Evolutionary conservation across 148 eudicot genomes (phyloP), one percentile per base, ranked within the genome.

Genomic region (Nepenthes mirabilis): DNA sequence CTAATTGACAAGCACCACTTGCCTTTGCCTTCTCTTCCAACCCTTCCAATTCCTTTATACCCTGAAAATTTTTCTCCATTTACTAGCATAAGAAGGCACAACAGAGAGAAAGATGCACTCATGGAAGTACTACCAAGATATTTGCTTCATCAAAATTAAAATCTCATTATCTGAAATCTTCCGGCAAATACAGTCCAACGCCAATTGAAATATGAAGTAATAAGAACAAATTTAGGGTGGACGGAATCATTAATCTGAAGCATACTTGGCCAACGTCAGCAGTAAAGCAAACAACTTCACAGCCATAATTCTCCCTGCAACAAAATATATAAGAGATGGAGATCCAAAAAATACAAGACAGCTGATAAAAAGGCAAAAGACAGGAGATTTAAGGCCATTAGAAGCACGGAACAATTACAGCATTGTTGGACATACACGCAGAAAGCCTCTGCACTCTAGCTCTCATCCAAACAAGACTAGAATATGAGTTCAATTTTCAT

Each of bases 201-300:
- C 9, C 36, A 60, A 47, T 5, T 48, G 9, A 43, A 63, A 56
- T 5, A 33, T 2, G 10, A 56, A 55, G 56, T 10, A 11, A 37
- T 6, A 13, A 34, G 37, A 49, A 14, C 6, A 23, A 63, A 14
- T 32, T 9, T 0, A 62, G 55, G 33, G 37, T 50, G 33, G 33
- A 62, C 10, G 32, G 37, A 48, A 23, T n/a, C 3, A 14, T 23
- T 12, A 11, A 23, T 3, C 11, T 2, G 32, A 48, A 49, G 69
- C 88, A 66, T 69, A 93, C 99, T 74, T 93, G 99, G 55, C 96
- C 99, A 68, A 93, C 99, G 75, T 93, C 99, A 43, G 99, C 99
- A 62, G 96, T 93, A 66, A 93, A 93, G 75, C 99, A 93, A 55
- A 93, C 99, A 61, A 93, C 99, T 72, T 93, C 99, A 66, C 99